Percentiles rank a stretch among this genome's conserved stretches.
phyloP scores from a whole-genome alignment of 2,329 filamentous ascomycete species.

The Xylaria sp. region DNA sequence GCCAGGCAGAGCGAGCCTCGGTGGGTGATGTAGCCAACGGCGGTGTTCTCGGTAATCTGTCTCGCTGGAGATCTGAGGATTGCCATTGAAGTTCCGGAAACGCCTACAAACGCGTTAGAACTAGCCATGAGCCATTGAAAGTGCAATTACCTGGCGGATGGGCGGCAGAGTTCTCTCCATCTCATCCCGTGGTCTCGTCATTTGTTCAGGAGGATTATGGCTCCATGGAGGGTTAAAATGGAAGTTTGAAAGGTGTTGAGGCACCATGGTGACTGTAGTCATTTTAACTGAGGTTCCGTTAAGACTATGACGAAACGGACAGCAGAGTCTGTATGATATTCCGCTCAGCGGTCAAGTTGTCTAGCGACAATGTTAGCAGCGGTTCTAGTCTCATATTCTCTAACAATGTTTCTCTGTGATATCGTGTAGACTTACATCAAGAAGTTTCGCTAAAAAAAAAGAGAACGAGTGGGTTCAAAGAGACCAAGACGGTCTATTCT shows the following conservation, averaged over 20 bases:
- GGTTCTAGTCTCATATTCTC: background rate
- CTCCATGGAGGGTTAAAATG: slow-evolving; percentile 49
- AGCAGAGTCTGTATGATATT: background rate
- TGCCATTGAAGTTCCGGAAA: slow-evolving; percentile 52
- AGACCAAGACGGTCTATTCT: background rate
- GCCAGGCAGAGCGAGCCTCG: slow-evolving; percentile 36
- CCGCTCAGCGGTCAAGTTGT: background rate
- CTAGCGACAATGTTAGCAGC: background rate
- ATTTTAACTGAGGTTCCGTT: background rate
- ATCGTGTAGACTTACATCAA: background rate
- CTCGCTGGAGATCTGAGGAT: slow-evolving; percentile 39
- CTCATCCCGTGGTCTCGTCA: slow-evolving; percentile 46
- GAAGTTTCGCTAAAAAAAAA: background rate
- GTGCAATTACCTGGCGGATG: slow-evolving; percentile 54
- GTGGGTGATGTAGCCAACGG: slow-evolving; percentile 45
- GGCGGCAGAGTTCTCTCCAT: slow-evolving; percentile 54
- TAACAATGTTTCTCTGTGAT: no score
- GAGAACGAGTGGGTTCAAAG: background rate
- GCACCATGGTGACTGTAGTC: slow-evolving; percentile 47
- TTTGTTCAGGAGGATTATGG: slow-evolving; percentile 44
- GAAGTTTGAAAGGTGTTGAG: slow-evolving; percentile 50
- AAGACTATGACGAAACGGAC: background rate
- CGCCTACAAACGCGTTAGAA: slow-evolving; percentile 42
- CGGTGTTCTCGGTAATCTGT: slow-evolving; percentile 40
- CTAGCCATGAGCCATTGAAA: background rate